Percentiles rank a stretch among this genome's conserved stretches.
Evolutionary conservation across 2,329 filamentous ascomycete species (phyloP).

Genomic region (Aureobasidium sp.): DNA sequence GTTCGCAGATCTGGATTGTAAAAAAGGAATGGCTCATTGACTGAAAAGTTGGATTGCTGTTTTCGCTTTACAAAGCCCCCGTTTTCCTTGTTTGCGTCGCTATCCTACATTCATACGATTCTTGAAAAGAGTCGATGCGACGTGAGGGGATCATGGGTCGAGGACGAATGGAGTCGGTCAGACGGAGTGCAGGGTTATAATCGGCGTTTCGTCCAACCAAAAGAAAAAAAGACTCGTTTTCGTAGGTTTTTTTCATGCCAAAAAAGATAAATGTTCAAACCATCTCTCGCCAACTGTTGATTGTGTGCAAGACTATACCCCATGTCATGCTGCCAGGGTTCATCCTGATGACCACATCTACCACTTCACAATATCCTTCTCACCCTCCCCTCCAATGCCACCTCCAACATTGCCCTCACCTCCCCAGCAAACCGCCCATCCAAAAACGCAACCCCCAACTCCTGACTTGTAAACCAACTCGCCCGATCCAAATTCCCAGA

Average conservation of each 20-base stretch:
- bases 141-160: not conserved
- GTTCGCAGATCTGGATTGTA: not conserved
- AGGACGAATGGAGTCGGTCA: slow-evolving; percentile 8
- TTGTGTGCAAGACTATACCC: not conserved
- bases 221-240: slow-evolving; percentile 13
- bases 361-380: slow-evolving; percentile 7
- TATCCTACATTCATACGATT: no score
- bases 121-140: slow-evolving; percentile 2
- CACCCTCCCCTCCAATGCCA: slow-evolving; percentile 20
- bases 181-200: slow-evolving; percentile 15
- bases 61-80: no score
- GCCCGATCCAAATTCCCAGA: slow-evolving; percentile 81
- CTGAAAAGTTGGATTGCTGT: slow-evolving; percentile 13
- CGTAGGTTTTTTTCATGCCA: slow-evolving; percentile 16
- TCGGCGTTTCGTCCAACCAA: slow-evolving; percentile 16
- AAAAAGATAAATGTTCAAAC: slow-evolving; percentile 16
- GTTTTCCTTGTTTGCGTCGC: no score
- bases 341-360: not conserved
- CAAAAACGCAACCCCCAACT: slow-evolving; percentile 61
- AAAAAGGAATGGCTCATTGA: not conserved
- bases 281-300: not conserved
- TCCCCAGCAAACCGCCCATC: slow-evolving; percentile 33
- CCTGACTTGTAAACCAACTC: slow-evolving; percentile 82
- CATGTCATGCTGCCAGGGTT: not conserved
- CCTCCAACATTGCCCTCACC: slow-evolving; percentile 19